Conservation (phyloP, 2,329 filamentous ascomycete genomes). For the Ophiocordyceps camponoti-saundersi region DNA sequence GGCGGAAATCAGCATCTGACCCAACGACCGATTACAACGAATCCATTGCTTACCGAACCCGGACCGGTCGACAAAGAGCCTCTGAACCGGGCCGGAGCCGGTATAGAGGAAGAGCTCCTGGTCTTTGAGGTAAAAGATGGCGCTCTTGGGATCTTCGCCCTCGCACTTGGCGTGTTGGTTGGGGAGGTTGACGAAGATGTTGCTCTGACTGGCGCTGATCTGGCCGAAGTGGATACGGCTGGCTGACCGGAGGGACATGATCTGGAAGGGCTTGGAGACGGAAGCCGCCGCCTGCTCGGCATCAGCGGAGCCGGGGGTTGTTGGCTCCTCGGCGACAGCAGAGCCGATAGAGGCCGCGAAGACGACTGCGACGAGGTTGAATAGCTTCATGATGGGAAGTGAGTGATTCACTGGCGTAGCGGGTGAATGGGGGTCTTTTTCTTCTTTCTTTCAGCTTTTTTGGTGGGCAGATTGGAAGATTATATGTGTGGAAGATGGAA, state of each 20-base stretch:
- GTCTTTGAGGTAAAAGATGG: constrained; percentile 32
- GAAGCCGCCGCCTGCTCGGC: constrained; percentile 4
- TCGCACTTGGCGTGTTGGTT: constrained; percentile 32
- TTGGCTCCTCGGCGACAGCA: constrained; percentile 6
- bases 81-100: constrained; percentile 22
- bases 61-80: constrained; percentile 35
- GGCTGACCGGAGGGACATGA: constrained; percentile 32
- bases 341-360: constrained; percentile 8
- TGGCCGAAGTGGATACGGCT: constrained; percentile 27
- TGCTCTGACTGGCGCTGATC: constrained; percentile 25
- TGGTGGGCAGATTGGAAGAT: too few relatives aligned
- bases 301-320: constrained; percentile 6
- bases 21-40: not conserved
- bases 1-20: not conserved
- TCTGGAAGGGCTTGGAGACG: constrained; percentile 21
- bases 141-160: constrained; percentile 18
- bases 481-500: too few relatives aligned
- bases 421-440: too few relatives aligned
- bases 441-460: too few relatives aligned
- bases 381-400: constrained; percentile 11
- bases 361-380: constrained; percentile 9
- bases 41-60: constrained; percentile 32
- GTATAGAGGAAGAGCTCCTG: constrained; percentile 30
- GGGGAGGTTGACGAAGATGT: constrained; percentile 25
- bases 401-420: too few relatives aligned